Percentiles rank a stretch among this genome's conserved stretches.
These are phyloP conservation scores for Tagetes patula DNA, from an alignment of 129 eudicot genomes.

Conservation along the genomic window DNA sequence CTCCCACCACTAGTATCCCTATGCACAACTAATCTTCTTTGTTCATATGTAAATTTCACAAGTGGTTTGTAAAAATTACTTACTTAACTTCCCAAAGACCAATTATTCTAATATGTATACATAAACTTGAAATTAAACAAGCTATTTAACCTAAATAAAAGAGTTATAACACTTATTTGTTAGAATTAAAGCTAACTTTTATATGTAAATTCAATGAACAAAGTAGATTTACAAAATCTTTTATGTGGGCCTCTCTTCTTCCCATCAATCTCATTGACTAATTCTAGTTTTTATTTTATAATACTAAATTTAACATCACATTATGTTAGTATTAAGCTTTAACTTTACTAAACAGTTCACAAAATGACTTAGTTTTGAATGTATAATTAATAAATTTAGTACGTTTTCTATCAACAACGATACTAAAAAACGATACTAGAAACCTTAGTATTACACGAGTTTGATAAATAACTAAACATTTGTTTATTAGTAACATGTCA, in stretches of 20 bases:
- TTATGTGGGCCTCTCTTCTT: too few species aligned
- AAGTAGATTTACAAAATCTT: too few species aligned
- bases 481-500: too few species aligned
- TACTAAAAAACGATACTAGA: not conserved
- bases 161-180: too few species aligned
- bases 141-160: too few species aligned
- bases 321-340: not conserved
- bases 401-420: not conserved
- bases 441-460: too few species aligned
- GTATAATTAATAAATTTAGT: not conserved
- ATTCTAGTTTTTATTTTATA: too few species aligned
- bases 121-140: not conserved
- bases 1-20: constrained; percentile 43
- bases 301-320: not conserved
- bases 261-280: too few species aligned
- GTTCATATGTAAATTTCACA: not conserved
- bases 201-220: too few species aligned
- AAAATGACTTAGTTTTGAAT: not conserved
- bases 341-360: not conserved
- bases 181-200: too few species aligned
- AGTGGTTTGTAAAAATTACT: not conserved
- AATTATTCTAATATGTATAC: not conserved
- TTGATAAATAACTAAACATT: too few species aligned
- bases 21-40: constrained; percentile 22
- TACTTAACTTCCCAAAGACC: not conserved